These are phyloP conservation scores for Halteria grandinella DNA, from an alignment of 73 alveolate genomes.

Conservation along the genomic window DNA sequence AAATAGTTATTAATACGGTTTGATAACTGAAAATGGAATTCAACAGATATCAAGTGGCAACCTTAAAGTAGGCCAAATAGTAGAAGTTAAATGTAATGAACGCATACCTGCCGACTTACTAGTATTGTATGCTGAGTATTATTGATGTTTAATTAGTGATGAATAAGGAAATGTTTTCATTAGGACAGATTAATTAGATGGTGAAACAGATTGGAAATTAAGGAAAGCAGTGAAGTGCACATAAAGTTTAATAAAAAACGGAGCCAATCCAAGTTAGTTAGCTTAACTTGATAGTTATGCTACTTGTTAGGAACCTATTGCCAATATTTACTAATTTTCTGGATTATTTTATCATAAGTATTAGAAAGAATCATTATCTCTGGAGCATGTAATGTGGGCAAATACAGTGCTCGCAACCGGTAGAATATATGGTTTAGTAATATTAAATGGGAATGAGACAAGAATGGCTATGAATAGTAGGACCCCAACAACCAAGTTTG, in stretches of 20 bases:
- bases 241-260: too few relatives aligned
- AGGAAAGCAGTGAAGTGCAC: conserved; percentile 84
- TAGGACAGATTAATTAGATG: conserved; percentile 96
- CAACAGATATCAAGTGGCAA: neutral
- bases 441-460: conserved; percentile 96
- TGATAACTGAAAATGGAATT: neutral
- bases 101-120: conserved; percentile 95
- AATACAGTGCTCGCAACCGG: conserved; percentile 92
- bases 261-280: too few relatives aligned
- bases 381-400: conserved; percentile 93
- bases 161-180: conserved; percentile 81
- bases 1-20: neutral
- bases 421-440: conserved; percentile 74
- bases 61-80: conserved; percentile 86
- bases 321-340: too few relatives aligned
- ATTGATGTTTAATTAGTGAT: too few relatives aligned
- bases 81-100: conserved; percentile 79
- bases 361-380: conserved; percentile 83
- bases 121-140: conserved; percentile 83
- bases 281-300: too few relatives aligned
- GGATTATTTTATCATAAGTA: conserved; percentile 56
- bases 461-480: conserved; percentile 90
- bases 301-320: too few relatives aligned
- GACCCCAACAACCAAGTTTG: conserved; percentile 86
- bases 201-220: conserved; percentile 98